Evolutionary conservation across 2,329 filamentous ascomycete species (phyloP).

Genomic region (Pezicula neosporulosa): DNA sequence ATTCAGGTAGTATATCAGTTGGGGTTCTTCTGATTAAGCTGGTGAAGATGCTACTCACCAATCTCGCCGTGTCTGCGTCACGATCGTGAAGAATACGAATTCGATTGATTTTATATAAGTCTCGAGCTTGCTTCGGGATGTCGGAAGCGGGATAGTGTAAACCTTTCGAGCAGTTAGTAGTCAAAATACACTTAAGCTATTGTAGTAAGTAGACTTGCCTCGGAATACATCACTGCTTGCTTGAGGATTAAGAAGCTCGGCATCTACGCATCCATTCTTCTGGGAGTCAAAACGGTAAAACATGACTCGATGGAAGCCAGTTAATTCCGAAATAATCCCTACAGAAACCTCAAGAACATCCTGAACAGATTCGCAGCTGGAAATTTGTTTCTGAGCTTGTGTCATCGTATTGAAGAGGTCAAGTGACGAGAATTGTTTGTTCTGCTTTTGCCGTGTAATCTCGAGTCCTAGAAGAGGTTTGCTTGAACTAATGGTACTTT

Average conservation of each 20-base stretch:
- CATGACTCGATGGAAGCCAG: conserved; percentile 23
- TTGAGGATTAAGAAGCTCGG: not conserved
- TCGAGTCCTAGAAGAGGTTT: conserved; percentile 11
- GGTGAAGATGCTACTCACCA: too few relatives aligned
- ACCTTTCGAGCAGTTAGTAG: not conserved
- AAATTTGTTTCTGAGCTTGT: conserved; percentile 17
- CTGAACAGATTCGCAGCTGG: conserved; percentile 9
- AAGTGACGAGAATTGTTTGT: conserved; percentile 13
- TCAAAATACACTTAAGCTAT: too few relatives aligned
- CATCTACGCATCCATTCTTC: too few relatives aligned
- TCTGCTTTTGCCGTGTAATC: conserved; percentile 11
- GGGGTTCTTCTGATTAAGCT: too few relatives aligned
- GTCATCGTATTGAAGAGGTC: conserved; percentile 21
- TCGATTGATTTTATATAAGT: conserved; percentile 86
- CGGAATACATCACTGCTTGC: conserved; percentile 1
- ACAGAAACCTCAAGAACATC: conserved; percentile 17
- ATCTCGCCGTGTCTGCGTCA: too few relatives aligned
- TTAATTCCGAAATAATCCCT: conserved; percentile 20
- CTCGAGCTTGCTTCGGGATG: conserved; percentile 77
- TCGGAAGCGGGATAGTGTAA: conserved; percentile 75
- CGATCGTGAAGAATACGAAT: conserved; percentile 84
- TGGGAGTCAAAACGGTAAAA: conserved; percentile 20
- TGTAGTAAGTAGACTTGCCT: too few relatives aligned
- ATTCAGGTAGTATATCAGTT: too few relatives aligned
- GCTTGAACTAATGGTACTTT: too few relatives aligned